Evolutionary conservation across 1,284 basidiomycete genomes (phyloP).

Genomic region (Meripilus lineatus): DNA sequence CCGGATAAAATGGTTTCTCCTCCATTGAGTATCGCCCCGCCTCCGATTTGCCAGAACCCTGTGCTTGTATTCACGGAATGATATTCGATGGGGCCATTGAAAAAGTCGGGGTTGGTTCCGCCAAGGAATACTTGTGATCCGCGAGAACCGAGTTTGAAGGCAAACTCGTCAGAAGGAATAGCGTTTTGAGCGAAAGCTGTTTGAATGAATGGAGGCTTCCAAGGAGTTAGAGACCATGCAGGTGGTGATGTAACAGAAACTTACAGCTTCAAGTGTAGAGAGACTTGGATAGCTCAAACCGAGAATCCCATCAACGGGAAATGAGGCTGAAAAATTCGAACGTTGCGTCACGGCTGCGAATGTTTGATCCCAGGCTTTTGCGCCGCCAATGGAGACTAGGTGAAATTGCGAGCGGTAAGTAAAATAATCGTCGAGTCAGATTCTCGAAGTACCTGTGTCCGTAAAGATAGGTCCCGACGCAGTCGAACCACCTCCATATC

Average conservation of each 20-base stretch:
- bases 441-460: constrained; percentile 25
- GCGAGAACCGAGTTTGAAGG: constrained; percentile 31
- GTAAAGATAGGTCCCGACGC: constrained; percentile 27
- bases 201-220: constrained; percentile 16
- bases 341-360: constrained; percentile 1
- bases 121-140: constrained; percentile 39
- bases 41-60: constrained; percentile 24
- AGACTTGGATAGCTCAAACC: constrained; percentile 25
- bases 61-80: constrained; percentile 19
- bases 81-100: constrained; percentile 19
- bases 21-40: constrained; percentile 19
- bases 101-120: constrained; percentile 20
- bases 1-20: constrained; percentile 18
- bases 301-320: constrained; percentile 28
- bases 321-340: constrained; percentile 7
- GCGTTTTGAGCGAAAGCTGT: constrained; percentile 17
- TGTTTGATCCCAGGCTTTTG: constrained; percentile 2
- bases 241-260: not conserved
- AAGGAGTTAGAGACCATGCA: no score
- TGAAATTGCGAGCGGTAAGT: constrained; percentile 29
- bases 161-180: constrained; percentile 27
- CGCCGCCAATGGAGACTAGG: constrained; percentile 22
- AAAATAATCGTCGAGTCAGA: constrained; percentile 12
- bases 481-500: constrained; percentile 29
- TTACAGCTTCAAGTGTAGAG: constrained; percentile 18